Evolutionary conservation across 805 yeast genomes (phyloP).

Genomic region (Wickerhamia fluorescens): DNA sequence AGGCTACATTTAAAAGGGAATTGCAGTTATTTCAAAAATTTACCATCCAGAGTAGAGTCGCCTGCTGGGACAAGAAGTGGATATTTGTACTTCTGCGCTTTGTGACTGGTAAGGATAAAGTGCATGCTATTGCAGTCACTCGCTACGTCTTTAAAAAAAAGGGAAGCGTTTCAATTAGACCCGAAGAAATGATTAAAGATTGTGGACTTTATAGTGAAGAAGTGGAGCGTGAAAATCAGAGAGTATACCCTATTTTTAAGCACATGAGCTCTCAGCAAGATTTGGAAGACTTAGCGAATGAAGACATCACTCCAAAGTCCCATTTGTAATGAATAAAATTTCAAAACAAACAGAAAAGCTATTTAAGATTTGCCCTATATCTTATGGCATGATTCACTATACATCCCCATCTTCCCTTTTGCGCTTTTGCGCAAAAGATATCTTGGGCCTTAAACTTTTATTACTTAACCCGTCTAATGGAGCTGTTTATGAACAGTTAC

Average conservation of each 20-base stretch:
- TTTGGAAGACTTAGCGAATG: conserved; percentile 4
- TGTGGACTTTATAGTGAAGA: conserved; percentile 52
- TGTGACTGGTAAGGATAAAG: conserved; percentile 26
- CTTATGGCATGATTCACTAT: no score
- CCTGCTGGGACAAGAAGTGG: conserved; percentile 90
- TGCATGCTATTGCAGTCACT: conserved; percentile 57
- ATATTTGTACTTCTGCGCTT: conserved; percentile 63
- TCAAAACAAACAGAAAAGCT: no score
- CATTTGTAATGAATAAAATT: no score
- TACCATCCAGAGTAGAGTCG: conserved; percentile 47
- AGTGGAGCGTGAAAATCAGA: conserved; percentile 33
- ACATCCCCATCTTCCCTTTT: no score
- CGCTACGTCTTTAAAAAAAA: conserved; percentile 72
- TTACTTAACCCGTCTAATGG: no score
- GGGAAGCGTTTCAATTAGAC: conserved; percentile 68
- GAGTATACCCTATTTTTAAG: conserved; percentile 34
- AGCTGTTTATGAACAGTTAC: background rate
- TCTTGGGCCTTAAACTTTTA: no score
- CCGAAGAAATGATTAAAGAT: conserved; percentile 48
- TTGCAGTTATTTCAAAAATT: conserved; percentile 61
- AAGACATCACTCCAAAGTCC: no score
- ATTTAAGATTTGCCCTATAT: no score
- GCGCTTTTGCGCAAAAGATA: no score
- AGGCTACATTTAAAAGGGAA: conserved; percentile 62
- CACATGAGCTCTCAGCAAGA: conserved; percentile 19